Conservation (phyloP, 768 basidiomycete genomes). For the Cystobasidium onofrii region DNA sequence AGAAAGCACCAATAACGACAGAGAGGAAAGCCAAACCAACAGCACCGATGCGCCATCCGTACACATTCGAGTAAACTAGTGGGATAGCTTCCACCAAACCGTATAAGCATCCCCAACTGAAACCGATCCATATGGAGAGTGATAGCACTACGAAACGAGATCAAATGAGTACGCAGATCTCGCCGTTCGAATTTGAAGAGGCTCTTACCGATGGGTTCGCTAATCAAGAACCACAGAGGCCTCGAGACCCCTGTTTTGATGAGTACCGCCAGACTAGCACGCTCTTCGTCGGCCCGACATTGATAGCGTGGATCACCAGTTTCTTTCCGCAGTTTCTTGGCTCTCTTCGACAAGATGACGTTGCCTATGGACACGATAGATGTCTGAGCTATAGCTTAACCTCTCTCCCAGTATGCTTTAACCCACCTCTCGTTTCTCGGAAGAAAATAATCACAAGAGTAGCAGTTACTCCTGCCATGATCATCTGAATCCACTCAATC, state of each 20-base stretch:
- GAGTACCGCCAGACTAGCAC: slow-evolving; percentile 53
- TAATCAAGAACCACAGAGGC: slow-evolving; percentile 24
- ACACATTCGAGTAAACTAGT: slow-evolving; percentile 21
- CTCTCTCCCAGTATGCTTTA: not conserved
- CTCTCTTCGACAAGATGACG: slow-evolving; percentile 61
- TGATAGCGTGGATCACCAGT: slow-evolving; percentile 60
- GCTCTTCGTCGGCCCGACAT: slow-evolving; percentile 59
- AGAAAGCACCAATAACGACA: slow-evolving; percentile 12
- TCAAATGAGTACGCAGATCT: not conserved
- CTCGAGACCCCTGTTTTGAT: slow-evolving; percentile 49
- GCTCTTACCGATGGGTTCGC: slow-evolving; percentile 17
- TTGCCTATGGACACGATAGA: slow-evolving; percentile 42
- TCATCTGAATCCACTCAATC: slow-evolving; percentile 52
- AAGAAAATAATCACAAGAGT: slow-evolving; percentile 54
- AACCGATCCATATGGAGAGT: slow-evolving; percentile 30
- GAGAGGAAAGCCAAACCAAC: slow-evolving; percentile 23
- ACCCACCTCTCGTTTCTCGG: slow-evolving; percentile 59
- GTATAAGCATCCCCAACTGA: slow-evolving; percentile 30
- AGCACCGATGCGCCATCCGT: slow-evolving; percentile 24
- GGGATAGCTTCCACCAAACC: slow-evolving; percentile 28
- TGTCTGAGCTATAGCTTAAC: too few relatives aligned
- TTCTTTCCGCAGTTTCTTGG: slow-evolving; percentile 57
- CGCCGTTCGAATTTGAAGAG: not conserved
- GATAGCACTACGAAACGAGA: slow-evolving; percentile 2
- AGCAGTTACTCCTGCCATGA: slow-evolving; percentile 54